Evolutionary conservation across 192 early-diverging fungal species (phyloP).

Genomic region (Coemansia sp.): DNA sequence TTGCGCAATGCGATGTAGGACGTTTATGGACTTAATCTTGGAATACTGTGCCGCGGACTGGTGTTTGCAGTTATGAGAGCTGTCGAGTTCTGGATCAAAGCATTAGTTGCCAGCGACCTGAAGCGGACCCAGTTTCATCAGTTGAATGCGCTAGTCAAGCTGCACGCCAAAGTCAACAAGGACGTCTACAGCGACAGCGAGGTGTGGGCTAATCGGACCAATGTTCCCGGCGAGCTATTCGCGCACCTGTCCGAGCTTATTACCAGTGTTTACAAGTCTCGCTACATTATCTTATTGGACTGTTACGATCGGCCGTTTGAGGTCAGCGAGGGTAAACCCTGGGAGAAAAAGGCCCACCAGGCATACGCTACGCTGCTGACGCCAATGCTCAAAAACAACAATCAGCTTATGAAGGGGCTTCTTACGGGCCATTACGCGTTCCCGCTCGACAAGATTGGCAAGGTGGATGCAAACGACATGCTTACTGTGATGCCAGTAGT

Average conservation of each 20-base stretch:
- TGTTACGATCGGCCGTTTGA: background rate
- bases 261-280: background rate
- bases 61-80: no score
- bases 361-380: background rate
- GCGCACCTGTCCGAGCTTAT: background rate
- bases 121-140: background rate
- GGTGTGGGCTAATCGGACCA: no score
- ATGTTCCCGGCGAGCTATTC: background rate
- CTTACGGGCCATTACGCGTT: background rate
- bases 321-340: background rate
- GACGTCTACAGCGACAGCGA: no score
- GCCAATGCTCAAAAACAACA: background rate
- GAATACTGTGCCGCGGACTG: no score
- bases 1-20: no score
- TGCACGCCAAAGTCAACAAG: background rate
- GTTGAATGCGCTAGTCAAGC: background rate
- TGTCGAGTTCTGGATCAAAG: no score
- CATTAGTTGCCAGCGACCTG: background rate
- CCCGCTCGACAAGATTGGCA: background rate
- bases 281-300: constrained; percentile 1
- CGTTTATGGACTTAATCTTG: no score
- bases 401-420: background rate
- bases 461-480: background rate
- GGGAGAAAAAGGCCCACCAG: background rate
- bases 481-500: background rate